Evolutionary conservation across 768 basidiomycete genomes (phyloP).

Genomic region (Mycena galericulata): DNA sequence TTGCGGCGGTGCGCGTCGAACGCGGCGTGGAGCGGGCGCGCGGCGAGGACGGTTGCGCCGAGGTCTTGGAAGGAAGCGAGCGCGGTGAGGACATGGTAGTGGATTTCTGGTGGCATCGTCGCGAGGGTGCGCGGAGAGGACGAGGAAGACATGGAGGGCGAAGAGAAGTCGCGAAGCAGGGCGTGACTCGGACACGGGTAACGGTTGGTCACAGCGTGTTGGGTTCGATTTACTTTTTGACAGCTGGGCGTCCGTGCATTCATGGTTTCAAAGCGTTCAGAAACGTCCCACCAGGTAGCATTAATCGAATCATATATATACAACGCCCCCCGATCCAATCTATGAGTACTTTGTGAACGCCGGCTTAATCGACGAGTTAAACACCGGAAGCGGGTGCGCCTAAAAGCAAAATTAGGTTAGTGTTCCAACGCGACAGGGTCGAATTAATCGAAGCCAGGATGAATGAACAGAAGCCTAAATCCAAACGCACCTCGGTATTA

Average conservation of each 20-base stretch:
- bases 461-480: neutral
- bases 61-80: slow-evolving; percentile 16
- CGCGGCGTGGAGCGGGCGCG: slow-evolving; percentile 16
- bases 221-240: too few relatives aligned
- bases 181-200: too few relatives aligned
- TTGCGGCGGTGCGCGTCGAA: slow-evolving; percentile 11
- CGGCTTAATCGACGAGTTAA: slow-evolving; percentile 21
- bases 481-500: slow-evolving; percentile 83
- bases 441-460: too few relatives aligned
- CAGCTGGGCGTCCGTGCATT: too few relatives aligned
- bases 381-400: slow-evolving; percentile 24
- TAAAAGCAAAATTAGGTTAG: neutral
- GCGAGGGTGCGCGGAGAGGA: neutral
- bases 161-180: too few relatives aligned
- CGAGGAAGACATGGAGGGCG: neutral
- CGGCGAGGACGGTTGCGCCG: slow-evolving; percentile 3
- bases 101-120: slow-evolving; percentile 16
- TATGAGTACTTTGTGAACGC: slow-evolving; percentile 19
- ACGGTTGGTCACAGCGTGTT: too few relatives aligned
- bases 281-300: too few relatives aligned
- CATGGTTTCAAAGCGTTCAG: too few relatives aligned
- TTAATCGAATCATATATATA: too few relatives aligned
- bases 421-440: too few relatives aligned
- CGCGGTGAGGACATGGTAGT: neutral
- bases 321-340: neutral